Evolutionary conservation across 2,329 filamentous ascomycete species (phyloP).

Genomic region (Fusarium verticillioides): DNA sequence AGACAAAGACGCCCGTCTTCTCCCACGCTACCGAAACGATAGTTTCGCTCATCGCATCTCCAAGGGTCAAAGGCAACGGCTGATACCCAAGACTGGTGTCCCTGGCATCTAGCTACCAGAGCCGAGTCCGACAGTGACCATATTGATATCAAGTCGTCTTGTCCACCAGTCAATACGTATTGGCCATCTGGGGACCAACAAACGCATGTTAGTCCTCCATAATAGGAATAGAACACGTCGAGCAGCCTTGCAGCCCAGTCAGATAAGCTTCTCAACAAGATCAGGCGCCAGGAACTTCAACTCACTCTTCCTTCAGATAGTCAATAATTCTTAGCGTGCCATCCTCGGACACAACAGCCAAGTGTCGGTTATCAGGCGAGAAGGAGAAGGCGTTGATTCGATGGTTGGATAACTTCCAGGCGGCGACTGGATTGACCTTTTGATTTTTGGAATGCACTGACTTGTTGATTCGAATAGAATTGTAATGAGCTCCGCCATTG

Average conservation of each 20-base stretch:
- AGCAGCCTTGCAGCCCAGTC: slow-evolving; percentile 69
- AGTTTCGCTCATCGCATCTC: slow-evolving; percentile 95
- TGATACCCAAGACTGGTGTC: slow-evolving; percentile 95
- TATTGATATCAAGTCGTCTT: slow-evolving; percentile 95
- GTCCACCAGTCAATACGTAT: slow-evolving; percentile 93
- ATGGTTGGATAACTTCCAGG: slow-evolving; percentile 92
- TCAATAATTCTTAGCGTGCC: slow-evolving; percentile 91
- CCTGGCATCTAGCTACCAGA: slow-evolving; percentile 91
- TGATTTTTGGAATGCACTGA: slow-evolving; percentile 95
- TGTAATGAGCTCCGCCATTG: slow-evolving; percentile 49
- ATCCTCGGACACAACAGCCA: slow-evolving; percentile 92
- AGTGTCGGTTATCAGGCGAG: slow-evolving; percentile 85
- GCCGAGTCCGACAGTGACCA: slow-evolving; percentile 88
- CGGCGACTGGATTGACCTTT: slow-evolving; percentile 89
- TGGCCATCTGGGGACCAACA: slow-evolving; percentile 98
- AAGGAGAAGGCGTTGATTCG: slow-evolving; percentile 92
- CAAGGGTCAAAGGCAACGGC: slow-evolving; percentile 95
- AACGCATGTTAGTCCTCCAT: slow-evolving; percentile 90
- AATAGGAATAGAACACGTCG: slow-evolving; percentile 90
- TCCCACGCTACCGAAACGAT: slow-evolving; percentile 94
- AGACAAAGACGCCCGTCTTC: slow-evolving; percentile 91
- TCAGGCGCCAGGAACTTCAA: neutral
- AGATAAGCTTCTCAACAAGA: neutral
- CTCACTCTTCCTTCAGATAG: slow-evolving; percentile 88
- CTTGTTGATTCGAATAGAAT: slow-evolving; percentile 79